Percentiles rank a stretch among this genome's conserved stretches.
Evolutionary conservation across 257 asterid genomes (phyloP).

Genomic region (Prunella vulgaris): DNA sequence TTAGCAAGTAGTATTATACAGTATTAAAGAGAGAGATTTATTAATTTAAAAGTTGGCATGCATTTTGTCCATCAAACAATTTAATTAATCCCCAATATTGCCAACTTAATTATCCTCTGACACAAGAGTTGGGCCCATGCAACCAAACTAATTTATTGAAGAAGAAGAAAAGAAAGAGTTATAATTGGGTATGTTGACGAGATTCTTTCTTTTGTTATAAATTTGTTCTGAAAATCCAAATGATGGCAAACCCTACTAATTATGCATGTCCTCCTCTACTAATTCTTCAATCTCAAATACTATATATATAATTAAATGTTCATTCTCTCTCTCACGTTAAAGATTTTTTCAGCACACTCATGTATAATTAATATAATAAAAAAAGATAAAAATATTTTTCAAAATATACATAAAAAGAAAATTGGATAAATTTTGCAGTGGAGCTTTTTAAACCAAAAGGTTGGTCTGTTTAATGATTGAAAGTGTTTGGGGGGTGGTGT

Average conservation of each 20-base stretch:
- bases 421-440: conserved; percentile 29
- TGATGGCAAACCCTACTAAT: conserved; percentile 57
- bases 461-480: conserved; percentile 39
- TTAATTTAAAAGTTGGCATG: too few relatives aligned
- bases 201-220: conserved; percentile 31
- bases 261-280: conserved; percentile 28
- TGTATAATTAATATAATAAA: not conserved
- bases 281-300: conserved; percentile 11
- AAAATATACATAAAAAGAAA: too few relatives aligned
- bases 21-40: not conserved
- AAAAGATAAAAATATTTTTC: not conserved
- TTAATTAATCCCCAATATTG: conserved; percentile 15
- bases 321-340: not conserved
- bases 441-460: conserved; percentile 24
- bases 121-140: conserved; percentile 24
- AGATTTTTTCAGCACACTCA: not conserved
- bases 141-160: conserved; percentile 16
- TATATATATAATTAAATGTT: not conserved
- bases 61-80: not conserved
- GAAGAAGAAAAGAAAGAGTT: conserved; percentile 17
- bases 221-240: conserved; percentile 40
- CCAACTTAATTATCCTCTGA: conserved; percentile 35
- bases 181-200: conserved; percentile 29
- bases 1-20: not conserved
- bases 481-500: conserved; percentile 35